Evolutionary conservation across 2,329 filamentous ascomycete genomes (phyloP).

Genomic region (Mycosphaerella sp.): DNA sequence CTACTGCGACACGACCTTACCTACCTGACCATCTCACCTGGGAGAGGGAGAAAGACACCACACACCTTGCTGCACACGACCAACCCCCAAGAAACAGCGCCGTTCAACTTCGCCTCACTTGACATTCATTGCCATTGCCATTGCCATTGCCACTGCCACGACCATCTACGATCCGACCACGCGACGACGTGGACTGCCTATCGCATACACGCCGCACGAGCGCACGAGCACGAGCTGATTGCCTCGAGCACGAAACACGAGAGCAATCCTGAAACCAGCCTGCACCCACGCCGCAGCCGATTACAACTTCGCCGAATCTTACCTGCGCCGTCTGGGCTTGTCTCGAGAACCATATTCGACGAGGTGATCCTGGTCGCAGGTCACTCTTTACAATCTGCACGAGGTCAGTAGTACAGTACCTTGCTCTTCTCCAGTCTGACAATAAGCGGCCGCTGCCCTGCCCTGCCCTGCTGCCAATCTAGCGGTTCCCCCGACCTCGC

Average conservation of each 20-base stretch:
- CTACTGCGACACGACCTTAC: neutral
- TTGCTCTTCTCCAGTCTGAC: neutral
- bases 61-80: neutral
- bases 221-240: neutral
- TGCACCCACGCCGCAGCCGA: neutral
- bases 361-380: slow-evolving; percentile 1
- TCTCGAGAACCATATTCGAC: neutral
- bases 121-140: slow-evolving; percentile 10
- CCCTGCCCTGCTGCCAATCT: neutral
- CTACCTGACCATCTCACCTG: too few species aligned
- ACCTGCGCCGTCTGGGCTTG: neutral
- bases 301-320: neutral
- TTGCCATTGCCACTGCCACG: too few species aligned
- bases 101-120: neutral
- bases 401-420: neutral
- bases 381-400: neutral
- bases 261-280: slow-evolving; percentile 1
- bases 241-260: slow-evolving; percentile 1
- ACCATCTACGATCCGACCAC: neutral
- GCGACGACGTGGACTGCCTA: neutral
- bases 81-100: neutral
- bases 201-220: neutral
- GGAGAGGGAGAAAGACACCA: neutral
- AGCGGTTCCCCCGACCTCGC: slow-evolving; percentile 2
- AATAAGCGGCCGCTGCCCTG: neutral